Evolutionary conservation across 345 rosid genomes (phyloP), one percentile per base, ranked within the genome.

Genomic region (Cardamine occulta): DNA sequence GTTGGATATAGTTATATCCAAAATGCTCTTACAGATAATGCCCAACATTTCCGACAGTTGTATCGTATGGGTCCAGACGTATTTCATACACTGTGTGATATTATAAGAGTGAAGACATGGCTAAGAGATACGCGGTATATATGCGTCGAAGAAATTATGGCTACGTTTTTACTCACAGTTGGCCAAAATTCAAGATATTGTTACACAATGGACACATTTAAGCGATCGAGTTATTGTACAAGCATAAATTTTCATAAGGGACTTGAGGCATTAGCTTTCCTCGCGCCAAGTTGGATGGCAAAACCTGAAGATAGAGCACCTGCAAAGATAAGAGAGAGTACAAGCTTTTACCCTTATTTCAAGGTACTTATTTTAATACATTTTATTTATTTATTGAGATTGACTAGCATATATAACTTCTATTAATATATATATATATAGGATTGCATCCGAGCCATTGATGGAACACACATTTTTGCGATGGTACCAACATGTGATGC

Each of bases 121-220:
- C 14, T 37, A 37, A 14, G 24, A 37, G 51, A 24, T 68, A 68
- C 62, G 1, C 6, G 13, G 5, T 12, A 68, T 39, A 54, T 53
- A n/a, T 68, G 62, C 21, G 10, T 55, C 57, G 62, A 68, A 54
- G 61, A 68, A 15, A 68, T 53, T 35, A 35, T 54, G 48, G 26
- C 37, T 28, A 68, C 63, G 1, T 54, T 55, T 17, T 18, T 37
- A 4, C 10, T 55, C 5, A 24, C 35, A 6, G 26, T 54, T n/a
- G 40, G 73, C 21, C 53, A 68, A 68, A 42, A 15, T 17, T 55
- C 40, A 3, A 55, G 19, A 39, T 68, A 68, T 68, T 44, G 39
- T 11, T 39, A 69, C 28, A 69, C 31, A 29, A 12, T 3, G 21
- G 73, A 55, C 54, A 55, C 54, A 11, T 69, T 69, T 14, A 28